These are phyloP conservation scores for Ceratocystis ficicola DNA, from an alignment of 2,329 filamentous ascomycete genomes.

Conservation along the genomic window DNA sequence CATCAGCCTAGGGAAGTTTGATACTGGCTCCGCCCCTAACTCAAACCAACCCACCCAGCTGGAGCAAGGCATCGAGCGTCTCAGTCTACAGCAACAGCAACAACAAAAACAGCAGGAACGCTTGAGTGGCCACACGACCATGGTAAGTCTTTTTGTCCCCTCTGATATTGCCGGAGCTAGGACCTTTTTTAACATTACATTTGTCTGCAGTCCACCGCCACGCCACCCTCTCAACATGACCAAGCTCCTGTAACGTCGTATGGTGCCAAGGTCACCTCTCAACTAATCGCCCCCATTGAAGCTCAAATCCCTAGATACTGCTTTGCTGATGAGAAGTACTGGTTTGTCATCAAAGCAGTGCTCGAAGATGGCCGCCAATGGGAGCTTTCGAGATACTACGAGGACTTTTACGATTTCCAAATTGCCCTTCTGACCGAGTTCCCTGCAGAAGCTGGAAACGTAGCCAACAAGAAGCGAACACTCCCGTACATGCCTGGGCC, in stretches of 20 bases:
- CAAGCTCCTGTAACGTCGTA: conserved; percentile 14
- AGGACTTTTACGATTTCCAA: conserved; percentile 98
- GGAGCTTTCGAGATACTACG: conserved; percentile 90
- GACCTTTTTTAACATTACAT: neutral
- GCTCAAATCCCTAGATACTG: conserved; percentile 87
- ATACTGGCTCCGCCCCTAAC: conserved; percentile 38
- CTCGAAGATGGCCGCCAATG: conserved; percentile 84
- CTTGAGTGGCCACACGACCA: conserved; percentile 15
- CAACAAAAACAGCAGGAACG: conserved; percentile 3
- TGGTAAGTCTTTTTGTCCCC: neutral
- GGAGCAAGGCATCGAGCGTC: conserved; percentile 48
- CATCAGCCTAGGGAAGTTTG: conserved; percentile 87
- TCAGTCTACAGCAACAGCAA: conserved; percentile 29
- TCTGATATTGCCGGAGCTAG: neutral
- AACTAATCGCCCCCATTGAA: conserved; percentile 61
- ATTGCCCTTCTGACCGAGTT: conserved; percentile 88
- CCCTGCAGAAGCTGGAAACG: conserved; percentile 83
- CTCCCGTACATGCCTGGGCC: conserved; percentile 97
- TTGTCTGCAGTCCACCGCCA: neutral
- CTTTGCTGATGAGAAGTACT: conserved; percentile 95
- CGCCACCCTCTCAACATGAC: conserved; percentile 7
- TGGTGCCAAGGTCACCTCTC: conserved; percentile 34
- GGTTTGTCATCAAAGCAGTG: conserved; percentile 89
- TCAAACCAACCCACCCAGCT: conserved; percentile 34
- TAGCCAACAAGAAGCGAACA: conserved; percentile 62